Conservation (phyloP, 768 basidiomycete genomes). For the Terana coerulea region DNA sequence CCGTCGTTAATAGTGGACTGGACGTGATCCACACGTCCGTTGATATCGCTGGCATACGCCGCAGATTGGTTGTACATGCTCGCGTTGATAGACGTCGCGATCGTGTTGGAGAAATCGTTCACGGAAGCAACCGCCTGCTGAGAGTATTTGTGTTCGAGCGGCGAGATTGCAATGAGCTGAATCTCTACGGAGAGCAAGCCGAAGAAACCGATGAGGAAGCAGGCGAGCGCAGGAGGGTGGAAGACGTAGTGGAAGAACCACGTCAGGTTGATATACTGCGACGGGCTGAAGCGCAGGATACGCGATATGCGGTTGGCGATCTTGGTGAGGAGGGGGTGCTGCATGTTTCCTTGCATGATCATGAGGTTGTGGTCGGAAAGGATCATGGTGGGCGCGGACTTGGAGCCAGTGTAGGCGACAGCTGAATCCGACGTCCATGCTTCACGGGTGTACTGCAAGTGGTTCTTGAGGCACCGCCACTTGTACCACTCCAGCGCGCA, state of each 20-base stretch:
- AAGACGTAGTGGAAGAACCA: slow-evolving; percentile 94
- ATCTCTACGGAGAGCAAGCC: slow-evolving; percentile 84
- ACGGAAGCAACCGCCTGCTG: slow-evolving; percentile 57
- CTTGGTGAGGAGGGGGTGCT: slow-evolving; percentile 72
- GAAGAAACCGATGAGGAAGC: slow-evolving; percentile 90
- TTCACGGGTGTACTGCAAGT: slow-evolving; percentile 67
- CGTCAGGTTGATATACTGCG: slow-evolving; percentile 64
- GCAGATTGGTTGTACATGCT: slow-evolving; percentile 82
- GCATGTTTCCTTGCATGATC: slow-evolving; percentile 61
- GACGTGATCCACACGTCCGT: slow-evolving; percentile 61
- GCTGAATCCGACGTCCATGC: slow-evolving; percentile 78
- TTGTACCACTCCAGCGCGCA: slow-evolving; percentile 85
- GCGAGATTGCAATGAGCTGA: slow-evolving; percentile 76
- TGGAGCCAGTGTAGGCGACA: slow-evolving; percentile 38
- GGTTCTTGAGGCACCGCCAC: slow-evolving; percentile 67
- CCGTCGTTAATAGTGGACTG: slow-evolving; percentile 81
- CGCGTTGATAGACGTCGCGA: slow-evolving; percentile 72
- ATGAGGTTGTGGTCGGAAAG: slow-evolving; percentile 77
- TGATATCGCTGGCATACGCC: slow-evolving; percentile 74
- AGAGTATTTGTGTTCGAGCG: slow-evolving; percentile 67
- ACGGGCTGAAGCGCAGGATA: slow-evolving; percentile 50
- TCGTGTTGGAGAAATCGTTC: slow-evolving; percentile 63
- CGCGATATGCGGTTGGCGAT: slow-evolving; percentile 52
- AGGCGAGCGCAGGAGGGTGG: slow-evolving; percentile 85
- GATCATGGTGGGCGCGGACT: slow-evolving; percentile 47